These are phyloP conservation scores for Phellinidium pouzarii DNA, from an alignment of 1,284 basidiomycete species.

Conservation along the genomic window DNA sequence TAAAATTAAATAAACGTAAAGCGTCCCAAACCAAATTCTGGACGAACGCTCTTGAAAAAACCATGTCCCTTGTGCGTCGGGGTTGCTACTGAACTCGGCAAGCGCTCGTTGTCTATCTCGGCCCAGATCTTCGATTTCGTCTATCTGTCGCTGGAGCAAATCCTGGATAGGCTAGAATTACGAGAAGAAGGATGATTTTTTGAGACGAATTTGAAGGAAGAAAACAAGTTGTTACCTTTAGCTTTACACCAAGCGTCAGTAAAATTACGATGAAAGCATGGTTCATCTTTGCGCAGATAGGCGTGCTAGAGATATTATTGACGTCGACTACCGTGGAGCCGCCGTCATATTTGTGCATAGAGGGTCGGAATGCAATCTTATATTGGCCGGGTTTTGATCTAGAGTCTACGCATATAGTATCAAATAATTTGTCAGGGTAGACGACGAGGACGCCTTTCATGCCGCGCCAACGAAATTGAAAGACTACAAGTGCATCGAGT, in stretches of 20 bases:
- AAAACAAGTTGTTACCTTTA: conserved; percentile 6
- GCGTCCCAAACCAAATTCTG: not conserved
- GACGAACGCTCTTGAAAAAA: conserved; percentile 23
- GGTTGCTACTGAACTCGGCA: conserved; percentile 21
- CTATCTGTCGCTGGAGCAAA: conserved; percentile 21
- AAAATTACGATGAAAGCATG: conserved; percentile 24
- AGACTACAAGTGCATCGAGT: conserved; percentile 8
- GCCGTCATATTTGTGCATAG: conserved; percentile 25
- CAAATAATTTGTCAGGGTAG: conserved; percentile 22
- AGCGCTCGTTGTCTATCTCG: conserved; percentile 21
- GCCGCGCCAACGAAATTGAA: conserved; percentile 25
- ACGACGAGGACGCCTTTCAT: conserved; percentile 25
- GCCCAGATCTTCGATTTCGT: conserved; percentile 21
- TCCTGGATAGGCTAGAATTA: conserved; percentile 22
- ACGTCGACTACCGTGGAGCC: conserved; percentile 23
- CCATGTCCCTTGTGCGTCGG: conserved; percentile 20
- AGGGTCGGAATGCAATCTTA: conserved; percentile 22
- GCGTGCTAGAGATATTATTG: conserved; percentile 20
- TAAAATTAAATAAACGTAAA: not conserved
- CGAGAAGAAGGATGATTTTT: no score
- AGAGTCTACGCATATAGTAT: conserved; percentile 12
- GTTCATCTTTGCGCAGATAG: conserved; percentile 22
- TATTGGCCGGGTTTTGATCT: conserved; percentile 1
- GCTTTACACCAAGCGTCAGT: conserved; percentile 20
- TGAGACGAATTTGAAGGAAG: no score